Evolutionary conservation across 805 yeast species (phyloP).

Genomic region (Candida suzukii): DNA sequence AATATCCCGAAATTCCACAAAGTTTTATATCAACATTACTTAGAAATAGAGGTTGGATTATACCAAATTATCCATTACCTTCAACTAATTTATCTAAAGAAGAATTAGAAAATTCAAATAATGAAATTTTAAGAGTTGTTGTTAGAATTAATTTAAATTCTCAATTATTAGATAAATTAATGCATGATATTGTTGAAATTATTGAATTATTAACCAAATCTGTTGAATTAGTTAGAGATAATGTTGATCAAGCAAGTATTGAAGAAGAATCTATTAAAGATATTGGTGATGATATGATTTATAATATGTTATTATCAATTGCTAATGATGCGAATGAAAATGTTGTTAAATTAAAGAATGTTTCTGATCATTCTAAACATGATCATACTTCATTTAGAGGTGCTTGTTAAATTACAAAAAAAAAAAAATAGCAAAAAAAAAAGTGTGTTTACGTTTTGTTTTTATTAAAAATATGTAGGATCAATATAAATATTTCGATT

Average conservation of each 20-base stretch:
- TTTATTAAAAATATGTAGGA: too few relatives aligned
- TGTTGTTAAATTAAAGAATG: constrained; percentile 19
- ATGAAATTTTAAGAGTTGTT: constrained; percentile 79
- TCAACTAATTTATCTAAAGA: constrained; percentile 33
- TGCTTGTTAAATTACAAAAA: constrained; percentile 15
- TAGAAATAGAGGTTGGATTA: constrained; percentile 77
- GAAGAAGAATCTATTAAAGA: constrained; percentile 11
- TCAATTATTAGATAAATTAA: constrained; percentile 52
- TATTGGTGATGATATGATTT: constrained; percentile 28
- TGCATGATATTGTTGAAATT: constrained; percentile 50
- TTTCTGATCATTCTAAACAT: constrained; percentile 5
- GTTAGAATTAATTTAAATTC: constrained; percentile 65
- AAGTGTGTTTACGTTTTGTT: too few relatives aligned
- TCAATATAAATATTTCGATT: too few relatives aligned
- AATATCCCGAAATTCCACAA: constrained; percentile 81
- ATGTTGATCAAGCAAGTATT: constrained; percentile 9
- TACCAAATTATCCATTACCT: constrained; percentile 86
- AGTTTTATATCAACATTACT: constrained; percentile 62
- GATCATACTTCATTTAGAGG: constrained; percentile 22
- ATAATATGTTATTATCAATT: constrained; percentile 44
- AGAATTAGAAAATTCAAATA: constrained; percentile 27
- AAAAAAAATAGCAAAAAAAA: neutral
- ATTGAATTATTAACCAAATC: constrained; percentile 47
- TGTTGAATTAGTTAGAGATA: constrained; percentile 31
- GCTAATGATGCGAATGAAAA: constrained; percentile 49